phyloP scores from a whole-genome alignment of 2,329 filamentous ascomycete species.

The Fonsecaea multimorphosa region DNA sequence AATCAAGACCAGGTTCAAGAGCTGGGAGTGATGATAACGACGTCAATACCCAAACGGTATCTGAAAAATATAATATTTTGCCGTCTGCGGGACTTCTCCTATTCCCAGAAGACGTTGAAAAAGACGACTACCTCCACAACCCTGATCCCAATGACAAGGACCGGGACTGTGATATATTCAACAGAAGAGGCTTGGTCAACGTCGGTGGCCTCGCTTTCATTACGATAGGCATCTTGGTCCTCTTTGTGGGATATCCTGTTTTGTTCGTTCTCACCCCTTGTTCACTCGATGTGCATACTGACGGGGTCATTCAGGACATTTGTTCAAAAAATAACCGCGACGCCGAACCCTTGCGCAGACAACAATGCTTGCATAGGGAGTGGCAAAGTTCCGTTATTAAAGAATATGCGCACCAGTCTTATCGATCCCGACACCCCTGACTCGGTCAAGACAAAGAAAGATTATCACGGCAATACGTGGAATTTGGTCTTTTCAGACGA shows the following conservation, averaged over 20 bases:
- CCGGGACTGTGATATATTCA: conserved; percentile 69
- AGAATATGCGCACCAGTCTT: conserved; percentile 65
- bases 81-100: conserved; percentile 70
- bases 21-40: conserved; percentile 69
- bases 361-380: conserved; percentile 59
- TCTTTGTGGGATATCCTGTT: conserved; percentile 74
- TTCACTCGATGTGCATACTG: conserved; percentile 29
- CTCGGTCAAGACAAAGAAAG: conserved; percentile 61
- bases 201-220: conserved; percentile 67
- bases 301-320: conserved; percentile 58
- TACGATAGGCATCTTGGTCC: conserved; percentile 64
- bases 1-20: conserved; percentile 56
- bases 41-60: conserved; percentile 74
- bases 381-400: conserved; percentile 58
- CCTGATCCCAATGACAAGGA: conserved; percentile 69
- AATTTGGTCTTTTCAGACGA: conserved; percentile 75
- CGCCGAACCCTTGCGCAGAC: conserved; percentile 44
- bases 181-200: conserved; percentile 67
- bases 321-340: conserved; percentile 53
- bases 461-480: conserved; percentile 65
- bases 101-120: conserved; percentile 75
- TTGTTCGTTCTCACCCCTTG: conserved; percentile 58
- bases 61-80: conserved; percentile 74
- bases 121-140: conserved; percentile 75
- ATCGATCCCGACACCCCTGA: conserved; percentile 72